Evolutionary conservation across 1,284 basidiomycete genomes (phyloP), one percentile per base, ranked within the genome.

Genomic region (Cryptococcus neoformans): DNA sequence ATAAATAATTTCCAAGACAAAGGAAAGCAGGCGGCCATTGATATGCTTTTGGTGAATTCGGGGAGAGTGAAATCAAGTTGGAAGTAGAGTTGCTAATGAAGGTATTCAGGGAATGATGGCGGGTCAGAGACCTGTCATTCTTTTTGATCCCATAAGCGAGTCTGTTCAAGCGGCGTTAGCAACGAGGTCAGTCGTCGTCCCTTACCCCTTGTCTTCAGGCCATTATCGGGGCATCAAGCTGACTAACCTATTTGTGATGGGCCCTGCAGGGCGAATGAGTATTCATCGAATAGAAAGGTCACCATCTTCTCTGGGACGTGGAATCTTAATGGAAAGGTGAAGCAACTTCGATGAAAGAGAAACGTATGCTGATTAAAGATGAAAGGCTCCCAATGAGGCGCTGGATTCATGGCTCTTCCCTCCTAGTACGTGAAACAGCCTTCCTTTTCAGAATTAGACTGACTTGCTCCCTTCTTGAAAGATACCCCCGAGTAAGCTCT

Each of bases 1-100:
- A 96, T 98, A 74, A 96, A 95, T 75, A 98, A 98, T 72, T 98
- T 99, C 73, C 90, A 95, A 65, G 96, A 99, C 75, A 92, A 91
- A 74, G 85, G 83, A 46, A 99, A 99, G 74, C 96, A 99, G 69
- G 79, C 84, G 16, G 91, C 94, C 0, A 98, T 99, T 61, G 96
- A 99, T 70, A 88, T 92, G 83, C 88, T 99, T 64, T 81, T 99
- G 92, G 28, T 92, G 57, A 54, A 85, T 74, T 38, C 35, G 28
- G 1, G 28, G 3, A 28, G 3, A 28, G 28, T 28, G 28, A 28
- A 28, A 28, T 28, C 28, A 28, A 28, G 28, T 28, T 28, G 28
- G 28, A 28, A 28, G 4, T 28, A 28, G 28, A 28, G 42, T 28
- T 12, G 53, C 47, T 50, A 21, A 58, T 16, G 91, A 4, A 28